These are phyloP conservation scores for Zasmidium citrigriseum DNA, from an alignment of 2,329 filamentous ascomycete genomes.

Conservation along the genomic window DNA sequence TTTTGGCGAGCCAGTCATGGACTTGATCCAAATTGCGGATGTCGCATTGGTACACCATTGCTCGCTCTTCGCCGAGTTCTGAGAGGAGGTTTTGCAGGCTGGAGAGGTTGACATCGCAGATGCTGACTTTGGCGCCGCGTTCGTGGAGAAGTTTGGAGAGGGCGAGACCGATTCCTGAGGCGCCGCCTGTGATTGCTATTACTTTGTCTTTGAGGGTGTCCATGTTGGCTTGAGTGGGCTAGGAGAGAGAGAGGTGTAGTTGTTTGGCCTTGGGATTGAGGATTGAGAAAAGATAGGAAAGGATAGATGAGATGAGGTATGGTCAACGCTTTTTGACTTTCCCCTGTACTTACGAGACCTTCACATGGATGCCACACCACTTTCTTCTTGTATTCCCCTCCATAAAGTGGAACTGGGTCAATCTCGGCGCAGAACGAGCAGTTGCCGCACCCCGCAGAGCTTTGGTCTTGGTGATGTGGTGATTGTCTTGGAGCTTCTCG, in stretches of 20 bases:
- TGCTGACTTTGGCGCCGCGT: conserved; percentile 47
- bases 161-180: conserved; percentile 52
- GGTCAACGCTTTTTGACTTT: too few species aligned
- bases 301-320: neutral
- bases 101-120: conserved; percentile 47
- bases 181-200: conserved; percentile 51
- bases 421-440: too few species aligned
- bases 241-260: neutral
- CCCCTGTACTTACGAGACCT: too few species aligned
- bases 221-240: neutral
- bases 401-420: neutral
- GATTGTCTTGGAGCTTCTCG: neutral
- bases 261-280: neutral
- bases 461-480: too few species aligned
- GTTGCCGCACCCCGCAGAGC: neutral
- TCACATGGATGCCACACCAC: too few species aligned
- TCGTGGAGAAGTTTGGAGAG: conserved; percentile 47
- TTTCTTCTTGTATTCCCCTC: neutral
- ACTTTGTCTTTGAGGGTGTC: conserved; percentile 39
- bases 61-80: conserved; percentile 14
- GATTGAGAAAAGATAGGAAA: neutral
- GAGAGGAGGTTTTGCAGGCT: conserved; percentile 35
- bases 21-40: conserved; percentile 28
- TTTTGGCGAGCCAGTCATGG: conserved; percentile 32
- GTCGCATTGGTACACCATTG: conserved; percentile 21